Conservation (phyloP, 1,139 yeast species). For the Kurtzmaniella quercitrusa region DNA sequence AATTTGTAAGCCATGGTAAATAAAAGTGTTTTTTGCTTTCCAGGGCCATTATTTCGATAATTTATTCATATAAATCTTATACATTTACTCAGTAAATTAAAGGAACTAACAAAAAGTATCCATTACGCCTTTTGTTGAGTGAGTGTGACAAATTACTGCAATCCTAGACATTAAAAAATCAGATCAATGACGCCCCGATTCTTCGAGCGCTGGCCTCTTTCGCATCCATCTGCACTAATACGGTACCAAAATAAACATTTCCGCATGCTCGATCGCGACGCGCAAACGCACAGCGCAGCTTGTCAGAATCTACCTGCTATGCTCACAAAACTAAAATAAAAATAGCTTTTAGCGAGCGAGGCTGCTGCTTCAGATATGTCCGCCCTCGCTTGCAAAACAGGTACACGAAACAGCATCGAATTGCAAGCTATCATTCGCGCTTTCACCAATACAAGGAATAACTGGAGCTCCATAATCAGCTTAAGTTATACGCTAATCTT, state of each 20-base stretch:
- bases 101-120: no score
- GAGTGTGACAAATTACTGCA: no score
- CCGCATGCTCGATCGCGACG: conserved; percentile 1
- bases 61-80: no score
- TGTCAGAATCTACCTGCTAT: neutral
- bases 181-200: neutral
- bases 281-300: neutral
- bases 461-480: no score
- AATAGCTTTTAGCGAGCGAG: neutral
- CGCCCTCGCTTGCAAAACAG: neutral
- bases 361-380: neutral
- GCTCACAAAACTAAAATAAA: neutral
- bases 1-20: neutral
- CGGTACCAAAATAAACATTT: neutral
- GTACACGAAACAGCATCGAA: neutral
- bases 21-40: no score
- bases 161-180: neutral
- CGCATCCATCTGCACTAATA: neutral
- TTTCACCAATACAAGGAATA: no score
- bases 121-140: no score
- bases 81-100: no score
- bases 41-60: no score
- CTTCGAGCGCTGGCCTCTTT: neutral
- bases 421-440: no score
- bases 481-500: no score